Evolutionary conservation across 2,329 filamentous ascomycete species (phyloP), one percentile per base, ranked within the genome.

Genomic region (Pseudocercospora cruenta): DNA sequence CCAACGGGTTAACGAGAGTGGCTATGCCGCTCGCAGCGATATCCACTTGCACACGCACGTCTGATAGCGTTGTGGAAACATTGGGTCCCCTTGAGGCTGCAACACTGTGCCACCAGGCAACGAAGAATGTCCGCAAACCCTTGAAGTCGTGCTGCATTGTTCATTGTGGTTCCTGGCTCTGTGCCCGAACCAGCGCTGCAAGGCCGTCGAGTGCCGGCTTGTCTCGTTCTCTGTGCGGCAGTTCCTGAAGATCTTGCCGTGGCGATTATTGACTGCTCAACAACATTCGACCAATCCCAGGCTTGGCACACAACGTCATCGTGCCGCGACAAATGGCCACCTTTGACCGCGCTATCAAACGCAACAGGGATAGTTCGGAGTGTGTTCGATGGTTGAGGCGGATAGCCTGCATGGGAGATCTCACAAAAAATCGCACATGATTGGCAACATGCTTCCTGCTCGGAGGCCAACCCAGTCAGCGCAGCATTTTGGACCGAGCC

Each of bases 401-500:
- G 63, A 66, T 66, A 45, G 58, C n/a, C 47, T 33, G 19, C 54
- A 21, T 49, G 60, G 31, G 28, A 51, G 43, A 54, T 47, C 47
- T 39, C 64, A 55, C 22, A 26, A 26, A 59, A 31, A 36, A 26
- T 51, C 54, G 24, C 24, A 26, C 24, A 26, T 26, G 24, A 26
- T 26, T 26, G 24, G 24, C 24, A 26, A 39, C 43, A 61, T 51
- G 55, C 53, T 36, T 62, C 59, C 54, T 62, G 59, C 64, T 62
- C 59, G 53, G 49, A 21, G 19, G 21, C 39, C 36, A 59, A 63
- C 49, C 22, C 36, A 28, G 53, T 53, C 24, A 47, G 54, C 28
- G 65, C 45, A 61, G 26, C 43, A 53, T 36, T 63, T 58, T 60
- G 60, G 51, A 19, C 67, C 67, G 67, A 69, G 39, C 55, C 60